Conservation (phyloP, 192 early-diverging fungal genomes). For the Backusella australiensis region DNA sequence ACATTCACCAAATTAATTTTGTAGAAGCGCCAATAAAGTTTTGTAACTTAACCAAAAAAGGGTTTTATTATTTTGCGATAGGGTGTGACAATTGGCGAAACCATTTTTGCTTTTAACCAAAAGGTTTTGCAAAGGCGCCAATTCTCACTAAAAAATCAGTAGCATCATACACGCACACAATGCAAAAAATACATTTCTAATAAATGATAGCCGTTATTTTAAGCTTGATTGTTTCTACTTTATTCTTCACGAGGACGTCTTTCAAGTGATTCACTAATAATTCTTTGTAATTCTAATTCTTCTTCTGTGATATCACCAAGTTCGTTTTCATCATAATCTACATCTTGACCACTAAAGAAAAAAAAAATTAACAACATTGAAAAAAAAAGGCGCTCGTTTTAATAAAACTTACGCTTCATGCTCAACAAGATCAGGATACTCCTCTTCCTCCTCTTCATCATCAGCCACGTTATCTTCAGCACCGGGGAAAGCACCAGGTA, state of each 20-base stretch:
- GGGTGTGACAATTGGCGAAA: too few relatives aligned
- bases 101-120: too few relatives aligned
- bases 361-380: not conserved
- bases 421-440: not conserved
- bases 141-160: too few relatives aligned
- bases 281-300: constrained; percentile 11
- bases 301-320: not conserved
- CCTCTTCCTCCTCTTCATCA: constrained; percentile 5
- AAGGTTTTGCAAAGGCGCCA: too few relatives aligned
- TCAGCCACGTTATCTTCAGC: constrained; percentile 21
- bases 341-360: not conserved
- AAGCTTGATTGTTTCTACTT: not conserved
- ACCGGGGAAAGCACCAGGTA: constrained; percentile 36
- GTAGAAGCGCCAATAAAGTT: too few relatives aligned
- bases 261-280: not conserved
- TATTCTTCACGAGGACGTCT: not conserved
- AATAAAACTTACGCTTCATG: not conserved
- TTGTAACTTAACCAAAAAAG: too few relatives aligned
- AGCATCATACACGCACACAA: too few relatives aligned
- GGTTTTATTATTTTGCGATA: too few relatives aligned
- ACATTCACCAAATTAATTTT: too few relatives aligned
- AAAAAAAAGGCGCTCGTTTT: too few relatives aligned
- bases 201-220: not conserved
- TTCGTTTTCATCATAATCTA: not conserved
- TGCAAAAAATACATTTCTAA: not conserved